Evolutionary conservation across 306 rosid species (phyloP).

Genomic region (Inga laurina): DNA sequence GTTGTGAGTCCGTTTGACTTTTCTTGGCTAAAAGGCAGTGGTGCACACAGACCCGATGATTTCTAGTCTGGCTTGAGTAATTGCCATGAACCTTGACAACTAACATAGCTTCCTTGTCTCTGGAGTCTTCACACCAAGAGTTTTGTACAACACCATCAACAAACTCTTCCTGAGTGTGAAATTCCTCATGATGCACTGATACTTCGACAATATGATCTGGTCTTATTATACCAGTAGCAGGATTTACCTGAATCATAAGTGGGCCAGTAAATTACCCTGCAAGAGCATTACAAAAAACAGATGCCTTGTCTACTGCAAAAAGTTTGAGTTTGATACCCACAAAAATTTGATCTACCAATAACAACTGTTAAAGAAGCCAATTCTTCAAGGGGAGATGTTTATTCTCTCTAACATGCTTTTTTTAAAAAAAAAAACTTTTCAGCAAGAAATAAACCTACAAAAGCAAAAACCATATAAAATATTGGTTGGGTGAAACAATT

Average conservation of each 20-base stretch:
- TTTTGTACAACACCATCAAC: slow-evolving; percentile 80
- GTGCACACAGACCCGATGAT: slow-evolving; percentile 74
- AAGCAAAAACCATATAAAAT: not conserved
- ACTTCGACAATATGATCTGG: slow-evolving; percentile 84
- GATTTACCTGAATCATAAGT: slow-evolving; percentile 67
- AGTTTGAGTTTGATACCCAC: slow-evolving; percentile 6
- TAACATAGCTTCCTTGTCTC: slow-evolving; percentile 81
- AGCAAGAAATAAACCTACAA: not conserved
- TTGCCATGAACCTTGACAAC: slow-evolving; percentile 74
- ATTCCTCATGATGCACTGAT: slow-evolving; percentile 83
- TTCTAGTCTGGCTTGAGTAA: slow-evolving; percentile 53
- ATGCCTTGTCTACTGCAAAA: slow-evolving; percentile 3
- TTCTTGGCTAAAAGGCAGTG: slow-evolving; percentile 66
- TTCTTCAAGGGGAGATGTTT: not conserved
- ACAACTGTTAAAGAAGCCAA: not conserved
- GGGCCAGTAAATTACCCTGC: slow-evolving; percentile 4
- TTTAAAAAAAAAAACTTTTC: not conserved
- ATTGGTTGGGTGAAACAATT: not conserved
- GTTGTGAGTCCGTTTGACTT: slow-evolving; percentile 39
- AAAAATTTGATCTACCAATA: not conserved
- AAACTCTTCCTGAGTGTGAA: slow-evolving; percentile 72
- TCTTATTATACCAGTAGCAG: slow-evolving; percentile 78
- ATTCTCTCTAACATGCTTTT: not conserved
- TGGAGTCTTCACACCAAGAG: slow-evolving; percentile 91
- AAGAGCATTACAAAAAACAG: slow-evolving; percentile 26